Evolutionary conservation across 75 land plant genomes (phyloP).

Genomic region (Chamaecyparis obtusa): DNA sequence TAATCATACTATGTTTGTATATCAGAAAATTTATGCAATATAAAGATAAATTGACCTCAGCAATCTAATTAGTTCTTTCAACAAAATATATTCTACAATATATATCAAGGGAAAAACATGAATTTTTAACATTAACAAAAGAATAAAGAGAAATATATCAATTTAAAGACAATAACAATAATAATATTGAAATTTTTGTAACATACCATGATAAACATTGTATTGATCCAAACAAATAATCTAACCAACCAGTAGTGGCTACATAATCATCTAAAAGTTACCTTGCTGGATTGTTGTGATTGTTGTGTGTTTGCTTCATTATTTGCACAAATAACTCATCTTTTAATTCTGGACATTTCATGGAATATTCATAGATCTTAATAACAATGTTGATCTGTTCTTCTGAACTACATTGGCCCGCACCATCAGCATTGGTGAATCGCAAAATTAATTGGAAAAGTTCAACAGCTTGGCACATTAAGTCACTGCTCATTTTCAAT

Average conservation of each 20-base stretch:
- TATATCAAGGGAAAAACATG: too few relatives aligned
- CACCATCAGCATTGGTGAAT: conserved; percentile 38
- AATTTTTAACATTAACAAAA: too few relatives aligned
- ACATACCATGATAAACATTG: too few relatives aligned
- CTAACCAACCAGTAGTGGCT: background rate
- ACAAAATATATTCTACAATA: too few relatives aligned
- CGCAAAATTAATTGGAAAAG: conserved; percentile 37
- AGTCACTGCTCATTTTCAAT: conserved; percentile 28
- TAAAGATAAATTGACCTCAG: too few relatives aligned
- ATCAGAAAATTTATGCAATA: too few relatives aligned
- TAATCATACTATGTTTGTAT: too few relatives aligned
- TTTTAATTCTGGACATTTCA: conserved; percentile 32
- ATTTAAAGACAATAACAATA: too few relatives aligned
- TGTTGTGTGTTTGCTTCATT: conserved; percentile 39
- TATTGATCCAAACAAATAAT: background rate
- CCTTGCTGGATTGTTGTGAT: conserved; percentile 40
- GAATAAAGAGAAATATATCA: too few relatives aligned
- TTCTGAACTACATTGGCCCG: conserved; percentile 19
- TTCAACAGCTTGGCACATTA: conserved; percentile 32
- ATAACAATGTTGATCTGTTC: conserved; percentile 21
- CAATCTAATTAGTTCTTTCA: too few relatives aligned
- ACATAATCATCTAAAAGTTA: background rate
- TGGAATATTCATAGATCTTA: conserved; percentile 37
- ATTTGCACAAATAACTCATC: conserved; percentile 45
- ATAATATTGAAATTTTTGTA: too few relatives aligned